These are phyloP conservation scores for Tetrapisispora arboricola DNA, from an alignment of 805 yeast genomes.

Conservation along the genomic window DNA sequence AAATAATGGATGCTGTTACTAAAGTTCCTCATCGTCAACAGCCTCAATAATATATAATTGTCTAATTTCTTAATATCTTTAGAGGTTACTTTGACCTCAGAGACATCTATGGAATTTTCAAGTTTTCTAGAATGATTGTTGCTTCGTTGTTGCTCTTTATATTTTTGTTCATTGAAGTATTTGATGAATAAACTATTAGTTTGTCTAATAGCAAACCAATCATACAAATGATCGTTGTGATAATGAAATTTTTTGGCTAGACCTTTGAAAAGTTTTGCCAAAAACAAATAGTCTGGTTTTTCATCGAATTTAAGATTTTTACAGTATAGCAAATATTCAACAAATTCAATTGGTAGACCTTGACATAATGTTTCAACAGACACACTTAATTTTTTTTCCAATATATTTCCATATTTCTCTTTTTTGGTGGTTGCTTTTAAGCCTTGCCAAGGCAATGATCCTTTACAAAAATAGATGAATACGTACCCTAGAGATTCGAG, in stretches of 20 bases:
- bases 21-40: slow-evolving; percentile 1
- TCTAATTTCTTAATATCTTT: slow-evolving; percentile 1
- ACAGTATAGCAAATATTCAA: slow-evolving; percentile 77
- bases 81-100: not conserved
- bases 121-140: not conserved
- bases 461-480: slow-evolving; percentile 86
- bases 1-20: not conserved
- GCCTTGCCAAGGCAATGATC: slow-evolving; percentile 98
- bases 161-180: not conserved
- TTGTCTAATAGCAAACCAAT: slow-evolving; percentile 66
- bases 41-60: not conserved
- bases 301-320: slow-evolving; percentile 90
- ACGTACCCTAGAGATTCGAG: slow-evolving; percentile 92
- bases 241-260: slow-evolving; percentile 80
- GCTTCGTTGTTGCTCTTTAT: not conserved
- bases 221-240: slow-evolving; percentile 88
- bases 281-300: slow-evolving; percentile 85
- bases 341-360: slow-evolving; percentile 87
- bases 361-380: slow-evolving; percentile 77
- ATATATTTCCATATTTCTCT: slow-evolving; percentile 91
- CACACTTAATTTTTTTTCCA: slow-evolving; percentile 90
- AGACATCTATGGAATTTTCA: not conserved
- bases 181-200: not conserved
- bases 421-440: slow-evolving; percentile 93
- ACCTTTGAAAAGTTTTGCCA: slow-evolving; percentile 84